Evolutionary conservation across 2,329 filamentous ascomycete genomes (phyloP), one percentile per base, ranked within the genome.

Genomic region (Sporothrix pallida): DNA sequence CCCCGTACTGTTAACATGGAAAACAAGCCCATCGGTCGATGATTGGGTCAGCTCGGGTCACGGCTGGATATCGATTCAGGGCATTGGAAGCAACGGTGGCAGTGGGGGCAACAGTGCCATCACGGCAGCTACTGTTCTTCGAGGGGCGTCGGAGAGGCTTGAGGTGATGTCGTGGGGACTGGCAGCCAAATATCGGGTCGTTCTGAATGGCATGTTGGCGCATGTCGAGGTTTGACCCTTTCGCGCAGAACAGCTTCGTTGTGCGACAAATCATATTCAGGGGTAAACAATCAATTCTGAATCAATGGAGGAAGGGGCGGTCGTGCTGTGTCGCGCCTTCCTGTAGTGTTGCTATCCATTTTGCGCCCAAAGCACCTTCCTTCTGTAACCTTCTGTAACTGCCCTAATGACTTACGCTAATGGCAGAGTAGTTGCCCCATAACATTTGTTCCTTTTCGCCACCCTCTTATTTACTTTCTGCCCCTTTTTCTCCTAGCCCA

Each of bases 141-240:
- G 26, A 17, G 50, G 68, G 12, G 68, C 68, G 3, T 70, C 68
- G 15, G 31, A 70, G n/a, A 26, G 52, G 37, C 68, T 70, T 7
- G 68, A 70, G 37, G 68, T 70, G 12, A 70, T 70, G 50, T 70
- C 68, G 52, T 70, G 68, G 68, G 68, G 68, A 3, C 68, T 70
- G 2, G 68, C 31, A 7, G 37, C 54, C n/a, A 60, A 62, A n/a
- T 71, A 71, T 42, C 69, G 69, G 6, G 54, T 46, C 3, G 69
- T 71, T 9, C 23, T 60, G 12, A 71, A 71, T 13, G 69, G 37
- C 3, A n/a, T 71, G 20, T 20, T 48, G n/a, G 31, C 17, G n/a
- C 48, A 58, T 8, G 46, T 31, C 20, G 20, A 50, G 9, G 20
- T 13, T 44, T 67, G 13, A 48, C 17, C 13, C 1, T 26, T 50